phyloP scores from a whole-genome alignment of 2,329 filamentous ascomycete species.

The Colletotrichum sp. region DNA sequence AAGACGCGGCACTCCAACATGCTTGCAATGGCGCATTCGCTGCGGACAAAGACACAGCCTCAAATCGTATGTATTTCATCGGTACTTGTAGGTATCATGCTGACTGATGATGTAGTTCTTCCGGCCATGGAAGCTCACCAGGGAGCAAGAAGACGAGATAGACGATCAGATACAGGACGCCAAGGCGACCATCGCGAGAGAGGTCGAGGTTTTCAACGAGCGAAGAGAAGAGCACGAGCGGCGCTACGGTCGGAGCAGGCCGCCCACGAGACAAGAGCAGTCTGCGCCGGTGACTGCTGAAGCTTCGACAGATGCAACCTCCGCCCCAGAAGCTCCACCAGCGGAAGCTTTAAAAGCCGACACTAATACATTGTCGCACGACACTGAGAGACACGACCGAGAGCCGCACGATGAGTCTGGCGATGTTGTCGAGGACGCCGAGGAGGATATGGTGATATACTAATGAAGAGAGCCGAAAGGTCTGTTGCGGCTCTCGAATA shows the following conservation, averaged over 20 bases:
- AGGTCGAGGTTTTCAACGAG: slow-evolving; percentile 67
- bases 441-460: slow-evolving; percentile 92
- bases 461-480: slow-evolving; percentile 43
- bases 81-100: background rate
- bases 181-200: slow-evolving; percentile 66
- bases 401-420: slow-evolving; percentile 71
- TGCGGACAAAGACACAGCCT: slow-evolving; percentile 75
- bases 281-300: slow-evolving; percentile 38
- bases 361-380: slow-evolving; percentile 23
- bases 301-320: slow-evolving; percentile 30
- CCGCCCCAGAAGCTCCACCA: slow-evolving; percentile 34
- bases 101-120: slow-evolving; percentile 70
- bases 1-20: slow-evolving; percentile 74
- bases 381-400: slow-evolving; percentile 39
- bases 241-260: slow-evolving; percentile 28
- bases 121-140: slow-evolving; percentile 78
- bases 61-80: slow-evolving; percentile 67
- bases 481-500: background rate
- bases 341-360: slow-evolving; percentile 39
- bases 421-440: slow-evolving; percentile 81
- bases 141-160: slow-evolving; percentile 73
- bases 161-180: slow-evolving; percentile 72
- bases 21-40: slow-evolving; percentile 72
- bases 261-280: slow-evolving; percentile 24
- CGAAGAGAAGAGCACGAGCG: slow-evolving; percentile 43